Conservation (phyloP, 495 filamentous ascomycete genomes). For the Penicillium pulvis region DNA sequence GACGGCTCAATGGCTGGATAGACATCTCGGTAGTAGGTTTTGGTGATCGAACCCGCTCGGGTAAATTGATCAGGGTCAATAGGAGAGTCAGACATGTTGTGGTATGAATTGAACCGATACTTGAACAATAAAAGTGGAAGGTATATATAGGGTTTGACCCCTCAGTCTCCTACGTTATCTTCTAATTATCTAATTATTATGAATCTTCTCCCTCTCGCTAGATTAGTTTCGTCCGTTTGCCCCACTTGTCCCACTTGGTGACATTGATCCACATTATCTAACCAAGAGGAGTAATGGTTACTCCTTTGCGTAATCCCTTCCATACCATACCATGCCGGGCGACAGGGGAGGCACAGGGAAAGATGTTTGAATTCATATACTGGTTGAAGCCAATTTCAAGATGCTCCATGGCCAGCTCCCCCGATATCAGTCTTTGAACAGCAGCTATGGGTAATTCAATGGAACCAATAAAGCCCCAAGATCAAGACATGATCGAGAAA, state of each 20-base stretch:
- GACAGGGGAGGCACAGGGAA: neutral
- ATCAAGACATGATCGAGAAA: neutral
- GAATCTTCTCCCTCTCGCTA: neutral
- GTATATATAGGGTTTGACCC: neutral
- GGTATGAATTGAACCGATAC: neutral
- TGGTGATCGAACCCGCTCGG: constrained; percentile 4
- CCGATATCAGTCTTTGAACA: neutral
- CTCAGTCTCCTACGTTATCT: neutral
- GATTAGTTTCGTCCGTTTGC: neutral
- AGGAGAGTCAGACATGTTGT: neutral
- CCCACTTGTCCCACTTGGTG: neutral
- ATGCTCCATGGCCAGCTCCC: neutral
- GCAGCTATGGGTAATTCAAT: neutral
- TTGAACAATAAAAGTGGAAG: neutral
- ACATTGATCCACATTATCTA: neutral
- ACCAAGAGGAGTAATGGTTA: constrained; percentile 1
- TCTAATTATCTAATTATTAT: constrained; percentile 1
- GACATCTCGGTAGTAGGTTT: constrained; percentile 5
- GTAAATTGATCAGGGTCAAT: constrained; percentile 7
- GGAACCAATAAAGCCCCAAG: neutral
- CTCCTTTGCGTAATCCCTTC: neutral
- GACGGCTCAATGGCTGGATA: constrained; percentile 2
- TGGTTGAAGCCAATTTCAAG: neutral
- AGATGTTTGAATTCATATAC: neutral
- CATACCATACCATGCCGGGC: neutral